Evolutionary conservation across 2,329 filamentous ascomycete species (phyloP).

Genomic region (Fusarium fujikuroi): DNA sequence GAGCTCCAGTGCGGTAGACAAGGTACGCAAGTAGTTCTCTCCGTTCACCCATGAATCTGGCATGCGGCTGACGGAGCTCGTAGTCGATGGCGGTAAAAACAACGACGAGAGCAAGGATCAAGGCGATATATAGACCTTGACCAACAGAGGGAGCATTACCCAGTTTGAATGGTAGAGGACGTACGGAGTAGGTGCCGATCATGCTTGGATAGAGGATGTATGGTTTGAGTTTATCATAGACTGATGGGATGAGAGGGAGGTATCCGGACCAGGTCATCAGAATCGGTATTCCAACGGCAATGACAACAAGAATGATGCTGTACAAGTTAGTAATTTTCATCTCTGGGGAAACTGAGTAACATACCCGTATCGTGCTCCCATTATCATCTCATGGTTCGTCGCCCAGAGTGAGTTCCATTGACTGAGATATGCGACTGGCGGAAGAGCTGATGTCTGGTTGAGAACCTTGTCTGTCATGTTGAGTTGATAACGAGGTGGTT

Average conservation of each 20-base stretch:
- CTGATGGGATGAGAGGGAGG: background rate
- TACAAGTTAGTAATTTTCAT: background rate
- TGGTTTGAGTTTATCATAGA: slow-evolving; percentile 17
- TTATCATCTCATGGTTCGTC: slow-evolving; percentile 5
- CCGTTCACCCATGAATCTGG: background rate
- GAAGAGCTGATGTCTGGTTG: background rate
- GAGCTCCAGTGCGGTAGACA: slow-evolving; percentile 5
- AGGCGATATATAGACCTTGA: background rate
- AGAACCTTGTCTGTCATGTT: background rate
- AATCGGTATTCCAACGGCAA: slow-evolving; percentile 6
- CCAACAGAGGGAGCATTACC: slow-evolving; percentile 10
- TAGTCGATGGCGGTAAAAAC: background rate
- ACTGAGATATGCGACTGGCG: background rate
- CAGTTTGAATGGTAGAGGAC: slow-evolving; percentile 1
- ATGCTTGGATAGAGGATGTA: slow-evolving; percentile 18
- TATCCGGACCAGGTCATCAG: slow-evolving; percentile 3
- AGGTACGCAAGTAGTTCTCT: background rate
- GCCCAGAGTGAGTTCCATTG: slow-evolving; percentile 8
- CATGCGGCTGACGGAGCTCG: background rate
- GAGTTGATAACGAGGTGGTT: background rate
- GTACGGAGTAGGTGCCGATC: slow-evolving; percentile 17
- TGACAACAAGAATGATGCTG: background rate
- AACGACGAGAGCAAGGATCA: background rate
- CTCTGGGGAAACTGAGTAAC: background rate
- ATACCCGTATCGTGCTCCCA: slow-evolving; percentile 9